Evolutionary conservation across 345 rosid genomes (phyloP).

Genomic region (Arabidopsis suecica): DNA sequence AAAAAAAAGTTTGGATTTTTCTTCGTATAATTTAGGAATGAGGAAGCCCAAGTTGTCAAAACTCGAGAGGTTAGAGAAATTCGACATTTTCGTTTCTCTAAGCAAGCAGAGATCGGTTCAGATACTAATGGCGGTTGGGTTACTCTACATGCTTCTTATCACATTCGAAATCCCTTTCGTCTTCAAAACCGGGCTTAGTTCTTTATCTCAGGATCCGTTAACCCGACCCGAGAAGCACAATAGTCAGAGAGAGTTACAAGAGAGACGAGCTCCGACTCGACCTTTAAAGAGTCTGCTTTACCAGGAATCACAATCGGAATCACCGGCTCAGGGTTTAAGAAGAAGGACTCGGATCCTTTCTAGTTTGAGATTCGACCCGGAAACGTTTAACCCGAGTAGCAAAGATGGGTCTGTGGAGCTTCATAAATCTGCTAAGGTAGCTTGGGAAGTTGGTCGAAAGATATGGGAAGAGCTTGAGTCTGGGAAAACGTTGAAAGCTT

Average conservation of each 20-base stretch:
- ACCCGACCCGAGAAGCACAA: constrained; percentile 55
- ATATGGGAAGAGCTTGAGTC: constrained; percentile 69
- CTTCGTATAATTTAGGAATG: constrained; percentile 22
- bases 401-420: constrained; percentile 62
- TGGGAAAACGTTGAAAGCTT: constrained; percentile 35
- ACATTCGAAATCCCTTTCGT: constrained; percentile 74
- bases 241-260: constrained; percentile 55
- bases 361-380: constrained; percentile 56
- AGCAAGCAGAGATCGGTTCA: constrained; percentile 68
- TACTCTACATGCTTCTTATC: constrained; percentile 62
- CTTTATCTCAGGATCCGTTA: constrained; percentile 56
- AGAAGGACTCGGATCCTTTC: constrained; percentile 49
- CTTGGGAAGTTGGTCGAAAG: constrained; percentile 70
- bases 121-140: constrained; percentile 56
- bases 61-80: constrained; percentile 45
- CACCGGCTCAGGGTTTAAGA: constrained; percentile 31
- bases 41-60: constrained; percentile 43
- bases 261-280: constrained; percentile 61
- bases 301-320: constrained; percentile 44
- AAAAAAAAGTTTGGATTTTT: neutral
- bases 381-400: constrained; percentile 49
- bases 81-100: constrained; percentile 52
- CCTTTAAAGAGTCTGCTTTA: constrained; percentile 55
- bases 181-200: constrained; percentile 51
- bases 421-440: constrained; percentile 64